These are phyloP conservation scores for Bryoglossum gracile DNA, from an alignment of 495 filamentous ascomycete species.

Conservation along the genomic window DNA sequence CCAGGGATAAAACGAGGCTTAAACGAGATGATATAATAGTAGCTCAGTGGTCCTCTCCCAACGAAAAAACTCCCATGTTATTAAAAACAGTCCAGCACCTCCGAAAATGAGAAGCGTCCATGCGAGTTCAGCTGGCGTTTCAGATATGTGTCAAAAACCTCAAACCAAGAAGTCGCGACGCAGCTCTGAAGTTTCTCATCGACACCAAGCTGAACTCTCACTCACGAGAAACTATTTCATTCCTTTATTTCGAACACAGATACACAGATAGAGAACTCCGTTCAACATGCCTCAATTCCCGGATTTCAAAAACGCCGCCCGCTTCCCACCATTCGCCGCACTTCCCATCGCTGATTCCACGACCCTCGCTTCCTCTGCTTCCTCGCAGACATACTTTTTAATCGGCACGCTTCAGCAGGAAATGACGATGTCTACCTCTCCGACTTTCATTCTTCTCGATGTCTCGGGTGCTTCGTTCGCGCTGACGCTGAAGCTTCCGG, in stretches of 20 bases:
- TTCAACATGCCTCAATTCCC: slow-evolving; percentile 9
- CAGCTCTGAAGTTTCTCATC: neutral
- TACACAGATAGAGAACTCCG: neutral
- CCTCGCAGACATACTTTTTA: slow-evolving; percentile 4
- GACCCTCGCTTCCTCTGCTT: neutral
- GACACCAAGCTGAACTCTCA: neutral
- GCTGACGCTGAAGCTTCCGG: slow-evolving; percentile 8
- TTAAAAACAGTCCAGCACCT: neutral
- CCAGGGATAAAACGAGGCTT: neutral
- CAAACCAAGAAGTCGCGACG: neutral
- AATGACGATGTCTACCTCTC: slow-evolving; percentile 19
- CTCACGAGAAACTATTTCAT: neutral
- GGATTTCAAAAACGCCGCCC: slow-evolving; percentile 8
- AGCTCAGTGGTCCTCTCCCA: neutral
- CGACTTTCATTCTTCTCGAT: slow-evolving; percentile 20
- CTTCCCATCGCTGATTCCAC: slow-evolving; percentile 2
- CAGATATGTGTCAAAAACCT: slow-evolving; percentile 2
- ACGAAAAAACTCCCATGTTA: neutral
- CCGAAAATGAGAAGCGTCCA: neutral
- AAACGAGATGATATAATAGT: neutral
- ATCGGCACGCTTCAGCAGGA: slow-evolving; percentile 18
- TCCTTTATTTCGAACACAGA: neutral
- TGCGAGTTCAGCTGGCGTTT: neutral
- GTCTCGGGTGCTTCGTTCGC: slow-evolving; percentile 10
- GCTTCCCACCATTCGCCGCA: slow-evolving; percentile 16